Conservation (phyloP, 306 rosid species). For the Vigna hirtella region DNA sequence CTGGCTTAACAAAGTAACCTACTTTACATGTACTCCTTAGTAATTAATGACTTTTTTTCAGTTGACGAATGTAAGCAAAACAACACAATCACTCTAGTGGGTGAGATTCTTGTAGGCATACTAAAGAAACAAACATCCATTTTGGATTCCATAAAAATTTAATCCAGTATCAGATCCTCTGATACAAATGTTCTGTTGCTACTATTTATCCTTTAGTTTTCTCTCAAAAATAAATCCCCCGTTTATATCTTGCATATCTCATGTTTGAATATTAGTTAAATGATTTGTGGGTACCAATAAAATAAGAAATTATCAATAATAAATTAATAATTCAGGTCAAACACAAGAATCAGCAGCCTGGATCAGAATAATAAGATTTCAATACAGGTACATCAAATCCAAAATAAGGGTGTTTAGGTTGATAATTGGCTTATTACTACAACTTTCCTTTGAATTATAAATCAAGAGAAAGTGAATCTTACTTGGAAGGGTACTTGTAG, state of each 20-base stretch:
- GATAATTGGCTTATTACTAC: slow-evolving; percentile 12
- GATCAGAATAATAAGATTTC: background rate
- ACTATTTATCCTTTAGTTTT: background rate
- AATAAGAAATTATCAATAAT: too few species aligned
- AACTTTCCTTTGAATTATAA: slow-evolving; percentile 5
- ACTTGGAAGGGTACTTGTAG: slow-evolving; percentile 71
- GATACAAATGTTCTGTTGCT: too few species aligned
- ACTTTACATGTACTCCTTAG: too few species aligned
- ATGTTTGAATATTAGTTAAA: background rate
- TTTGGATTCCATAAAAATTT: too few species aligned
- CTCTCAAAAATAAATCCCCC: background rate
- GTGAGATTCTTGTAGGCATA: too few species aligned
- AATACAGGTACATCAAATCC: background rate
- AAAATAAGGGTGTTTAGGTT: slow-evolving; percentile 12
- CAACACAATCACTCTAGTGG: too few species aligned
- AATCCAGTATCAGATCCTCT: too few species aligned
- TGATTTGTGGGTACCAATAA: background rate
- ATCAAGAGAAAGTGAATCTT: slow-evolving; percentile 42
- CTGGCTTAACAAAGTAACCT: too few species aligned
- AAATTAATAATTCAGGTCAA: too few species aligned
- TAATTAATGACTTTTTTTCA: too few species aligned
- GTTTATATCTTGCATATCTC: background rate
- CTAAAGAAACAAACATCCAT: too few species aligned
- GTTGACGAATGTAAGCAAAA: too few species aligned
- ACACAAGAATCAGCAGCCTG: background rate